Percentiles rank a stretch among this genome's conserved stretches.
These are phyloP conservation scores for Aspergillus transmontanensis DNA, from an alignment of 2,329 filamentous ascomycete genomes.

Conservation along the genomic window DNA sequence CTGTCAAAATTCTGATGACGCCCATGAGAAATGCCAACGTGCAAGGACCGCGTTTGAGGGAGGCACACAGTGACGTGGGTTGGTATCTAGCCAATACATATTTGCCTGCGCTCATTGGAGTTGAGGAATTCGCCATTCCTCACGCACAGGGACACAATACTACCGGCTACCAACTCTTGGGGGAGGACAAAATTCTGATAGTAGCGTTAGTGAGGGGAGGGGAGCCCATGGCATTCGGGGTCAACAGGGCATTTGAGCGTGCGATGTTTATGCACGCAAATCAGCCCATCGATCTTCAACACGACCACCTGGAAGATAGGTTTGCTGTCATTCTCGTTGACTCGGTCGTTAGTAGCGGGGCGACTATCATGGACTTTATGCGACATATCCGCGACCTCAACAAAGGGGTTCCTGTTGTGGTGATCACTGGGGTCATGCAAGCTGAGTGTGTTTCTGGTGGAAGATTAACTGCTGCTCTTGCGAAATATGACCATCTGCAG, in stretches of 20 bases:
- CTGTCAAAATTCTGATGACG: constrained; percentile 56
- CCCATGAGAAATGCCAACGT: constrained; percentile 55
- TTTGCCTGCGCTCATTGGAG: constrained; percentile 48
- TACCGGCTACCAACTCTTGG: constrained; percentile 48
- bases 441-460: constrained; percentile 28
- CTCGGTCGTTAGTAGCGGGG: constrained; percentile 63
- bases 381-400: constrained; percentile 47
- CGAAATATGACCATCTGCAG: constrained; percentile 26
- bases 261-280: constrained; percentile 57
- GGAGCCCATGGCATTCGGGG: constrained; percentile 62
- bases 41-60: constrained; percentile 49
- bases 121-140: constrained; percentile 52
- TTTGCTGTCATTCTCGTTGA: constrained; percentile 58
- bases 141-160: constrained; percentile 56
- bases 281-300: constrained; percentile 43
- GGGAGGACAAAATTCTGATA: constrained; percentile 56
- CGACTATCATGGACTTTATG: constrained; percentile 53
- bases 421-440: constrained; percentile 61
- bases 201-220: constrained; percentile 66
- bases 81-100: constrained; percentile 57
- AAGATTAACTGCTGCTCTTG: constrained; percentile 10
- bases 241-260: constrained; percentile 55
- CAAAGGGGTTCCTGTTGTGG: constrained; percentile 50
- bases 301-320: constrained; percentile 43
- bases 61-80: constrained; percentile 54